phyloP scores from a whole-genome alignment of 2,329 filamentous ascomycete genomes.

The Tolypocladium tundrense region DNA sequence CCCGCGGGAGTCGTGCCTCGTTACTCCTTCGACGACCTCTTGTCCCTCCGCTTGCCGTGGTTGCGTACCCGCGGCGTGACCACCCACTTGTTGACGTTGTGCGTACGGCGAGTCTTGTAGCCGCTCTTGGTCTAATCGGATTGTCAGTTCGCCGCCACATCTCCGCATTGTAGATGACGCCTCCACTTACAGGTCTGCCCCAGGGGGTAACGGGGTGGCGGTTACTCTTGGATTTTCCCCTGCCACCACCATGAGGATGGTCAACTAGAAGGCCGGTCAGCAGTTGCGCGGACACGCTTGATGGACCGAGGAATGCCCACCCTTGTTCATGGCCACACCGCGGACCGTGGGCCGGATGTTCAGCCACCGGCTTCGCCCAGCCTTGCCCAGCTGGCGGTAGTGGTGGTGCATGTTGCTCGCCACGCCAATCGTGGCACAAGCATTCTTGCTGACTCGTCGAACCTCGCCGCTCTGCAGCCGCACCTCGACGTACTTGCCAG shows the following conservation, averaged over 20 bases:
- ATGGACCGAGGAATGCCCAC: conserved; percentile 31
- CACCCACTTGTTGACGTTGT: conserved; percentile 86
- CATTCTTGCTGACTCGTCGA: conserved; percentile 78
- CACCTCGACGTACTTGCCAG: conserved; percentile 71
- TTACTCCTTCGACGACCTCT: conserved; percentile 32
- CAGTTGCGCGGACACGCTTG: too few relatives aligned
- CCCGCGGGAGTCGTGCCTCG: not conserved
- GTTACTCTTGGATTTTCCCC: conserved; percentile 99
- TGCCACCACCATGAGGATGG: conserved; percentile 96
- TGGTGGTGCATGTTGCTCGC: conserved; percentile 90
- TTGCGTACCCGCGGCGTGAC: conserved; percentile 77
- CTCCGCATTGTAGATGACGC: not conserved
- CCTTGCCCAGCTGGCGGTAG: conserved; percentile 86
- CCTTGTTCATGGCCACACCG: conserved; percentile 97
- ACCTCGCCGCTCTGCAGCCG: conserved; percentile 88
- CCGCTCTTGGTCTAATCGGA: conserved; percentile 59
- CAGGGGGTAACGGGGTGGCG: conserved; percentile 90
- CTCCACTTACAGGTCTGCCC: conserved; percentile 74
- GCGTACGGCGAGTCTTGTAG: conserved; percentile 84
- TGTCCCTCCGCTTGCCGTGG: conserved; percentile 75
- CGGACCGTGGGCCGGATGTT: conserved; percentile 92
- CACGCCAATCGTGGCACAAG: conserved; percentile 88
- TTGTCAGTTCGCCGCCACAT: not conserved
- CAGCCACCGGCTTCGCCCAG: conserved; percentile 84
- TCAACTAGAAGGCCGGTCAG: conserved; percentile 45